Evolutionary conservation across 1,284 basidiomycete genomes (phyloP), one percentile per base, ranked within the genome.

Genomic region (Leccinum angustisporum): DNA sequence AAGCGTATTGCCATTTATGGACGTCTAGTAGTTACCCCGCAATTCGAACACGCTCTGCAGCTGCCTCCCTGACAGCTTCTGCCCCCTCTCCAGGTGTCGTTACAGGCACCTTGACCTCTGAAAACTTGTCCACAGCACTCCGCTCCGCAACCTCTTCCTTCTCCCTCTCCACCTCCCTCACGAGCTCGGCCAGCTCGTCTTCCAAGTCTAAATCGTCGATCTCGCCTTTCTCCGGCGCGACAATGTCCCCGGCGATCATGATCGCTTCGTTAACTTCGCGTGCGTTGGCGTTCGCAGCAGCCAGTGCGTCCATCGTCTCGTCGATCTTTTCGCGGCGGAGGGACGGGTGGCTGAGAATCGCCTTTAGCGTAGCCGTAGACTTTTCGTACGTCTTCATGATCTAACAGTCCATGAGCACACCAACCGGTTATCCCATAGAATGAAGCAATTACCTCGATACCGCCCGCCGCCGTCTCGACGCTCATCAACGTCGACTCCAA

Each of bases 341-440:
- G 0, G 87, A 87, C 0, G 94, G 93, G 67, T 96, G 87, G 1
- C 87, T 78, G 2, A 98, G 85, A 48, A 98, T 85, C 0, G 83
- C 75, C 11, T 84, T 83, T 9, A 98, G 81, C 0, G 94, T 94
- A 2, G 83, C 75, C 0, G 92, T 88, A 2, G 94, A 95, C 1
- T 87, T 86, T 72, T 92, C 85, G 72, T 97, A 98, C 0, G 88
- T 86, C 65, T 85, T 85, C 85, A 98, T 87, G 59, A 98, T 91
- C 91, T 96, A 50, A 52, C 58, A 33, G n/a, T 1, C 38, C 27
- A 50, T 66, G 38, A 63, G 65, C 51, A 54, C 25, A 3, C 6
- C 5, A 27, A 33, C 36, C 18, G n/a, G 50, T 16, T 16, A 27
- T 18, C 18, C 5, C 18, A 46, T 59, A 33, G 5, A 52, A 56